Evolutionary conservation across 169 alveolate species (phyloP).

Genomic region (Eimeria acervulina): DNA sequence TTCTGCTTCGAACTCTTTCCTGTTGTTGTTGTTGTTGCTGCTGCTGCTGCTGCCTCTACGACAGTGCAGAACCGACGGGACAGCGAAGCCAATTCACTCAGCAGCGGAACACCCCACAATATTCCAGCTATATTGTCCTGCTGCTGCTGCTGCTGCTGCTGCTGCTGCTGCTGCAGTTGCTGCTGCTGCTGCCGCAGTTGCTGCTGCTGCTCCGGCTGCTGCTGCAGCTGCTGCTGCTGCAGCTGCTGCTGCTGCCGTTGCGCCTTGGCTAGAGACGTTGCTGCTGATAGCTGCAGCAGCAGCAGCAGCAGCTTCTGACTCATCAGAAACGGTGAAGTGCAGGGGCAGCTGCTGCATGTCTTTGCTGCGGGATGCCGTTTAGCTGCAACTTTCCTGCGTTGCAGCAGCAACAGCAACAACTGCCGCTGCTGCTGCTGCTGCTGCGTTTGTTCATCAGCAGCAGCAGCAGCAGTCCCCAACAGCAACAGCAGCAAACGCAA

Average conservation of each 20-base stretch:
- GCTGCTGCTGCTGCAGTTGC: constrained; percentile 22
- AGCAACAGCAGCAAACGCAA: constrained; percentile 33
- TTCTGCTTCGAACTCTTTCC: no score
- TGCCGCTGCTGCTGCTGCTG: constrained; percentile 53
- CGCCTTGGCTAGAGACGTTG: background rate
- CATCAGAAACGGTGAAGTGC: background rate
- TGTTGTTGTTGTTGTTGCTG: constrained; percentile 20
- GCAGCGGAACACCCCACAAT: constrained; percentile 20
- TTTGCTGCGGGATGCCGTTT: background rate
- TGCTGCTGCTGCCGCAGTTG: background rate
- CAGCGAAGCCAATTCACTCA: background rate
- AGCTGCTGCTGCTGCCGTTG: constrained; percentile 26
- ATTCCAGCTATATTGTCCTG: background rate
- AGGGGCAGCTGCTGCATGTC: background rate
- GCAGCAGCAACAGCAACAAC: background rate
- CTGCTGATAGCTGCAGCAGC: constrained; percentile 6
- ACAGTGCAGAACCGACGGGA: constrained; percentile 30
- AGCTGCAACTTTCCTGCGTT: background rate
- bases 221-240: constrained; percentile 31
- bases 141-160: constrained; percentile 51
- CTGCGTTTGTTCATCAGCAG: background rate
- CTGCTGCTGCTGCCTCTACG: constrained; percentile 57
- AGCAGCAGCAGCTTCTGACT: constrained; percentile 39
- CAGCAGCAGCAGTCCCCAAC: background rate
- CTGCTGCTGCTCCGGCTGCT: background rate